These are phyloP conservation scores for Ploettnerulaceae sp. DNA, from an alignment of 2,329 filamentous ascomycete species.

Conservation along the genomic window DNA sequence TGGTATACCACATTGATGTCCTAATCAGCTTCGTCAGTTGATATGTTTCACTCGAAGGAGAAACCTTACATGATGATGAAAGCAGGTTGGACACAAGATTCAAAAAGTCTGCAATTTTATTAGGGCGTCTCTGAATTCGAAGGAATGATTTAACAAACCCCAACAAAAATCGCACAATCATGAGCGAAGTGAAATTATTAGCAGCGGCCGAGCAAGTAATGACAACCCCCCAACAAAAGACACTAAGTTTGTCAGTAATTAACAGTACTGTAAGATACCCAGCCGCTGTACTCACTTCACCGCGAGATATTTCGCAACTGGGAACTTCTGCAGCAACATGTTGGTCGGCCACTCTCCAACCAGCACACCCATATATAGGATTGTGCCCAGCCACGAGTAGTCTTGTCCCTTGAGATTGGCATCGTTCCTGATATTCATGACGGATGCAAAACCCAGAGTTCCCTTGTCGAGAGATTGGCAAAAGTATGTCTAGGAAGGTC, in stretches of 20 bases:
- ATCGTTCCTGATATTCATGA: conserved; percentile 22
- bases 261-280: too few species aligned
- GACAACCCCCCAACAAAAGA: conserved; percentile 32
- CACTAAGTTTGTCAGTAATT: too few species aligned
- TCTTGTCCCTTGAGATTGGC: conserved; percentile 13
- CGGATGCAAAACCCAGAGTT: conserved; percentile 19
- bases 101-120: conserved; percentile 39
- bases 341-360: conserved; percentile 36
- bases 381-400: conserved; percentile 18
- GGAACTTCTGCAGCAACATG: conserved; percentile 34
- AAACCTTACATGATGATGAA: conserved; percentile 28
- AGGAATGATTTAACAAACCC: too few species aligned
- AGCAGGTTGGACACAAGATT: conserved; percentile 35
- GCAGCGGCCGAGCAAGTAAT: conserved; percentile 35
- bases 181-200: conserved; percentile 36
- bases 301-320: conserved; percentile 34
- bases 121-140: too few species aligned
- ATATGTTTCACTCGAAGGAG: not conserved
- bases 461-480: conserved; percentile 35
- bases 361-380: conserved; percentile 18
- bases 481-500: conserved; percentile 46
- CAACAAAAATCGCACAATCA: conserved; percentile 40
- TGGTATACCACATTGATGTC: conserved; percentile 31
- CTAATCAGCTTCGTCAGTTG: too few species aligned
- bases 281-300: too few species aligned